Percentiles rank a stretch among this genome's conserved stretches.
Evolutionary conservation across 2,329 filamentous ascomycete genomes (phyloP).

Genomic region (Microdochium paspali): DNA sequence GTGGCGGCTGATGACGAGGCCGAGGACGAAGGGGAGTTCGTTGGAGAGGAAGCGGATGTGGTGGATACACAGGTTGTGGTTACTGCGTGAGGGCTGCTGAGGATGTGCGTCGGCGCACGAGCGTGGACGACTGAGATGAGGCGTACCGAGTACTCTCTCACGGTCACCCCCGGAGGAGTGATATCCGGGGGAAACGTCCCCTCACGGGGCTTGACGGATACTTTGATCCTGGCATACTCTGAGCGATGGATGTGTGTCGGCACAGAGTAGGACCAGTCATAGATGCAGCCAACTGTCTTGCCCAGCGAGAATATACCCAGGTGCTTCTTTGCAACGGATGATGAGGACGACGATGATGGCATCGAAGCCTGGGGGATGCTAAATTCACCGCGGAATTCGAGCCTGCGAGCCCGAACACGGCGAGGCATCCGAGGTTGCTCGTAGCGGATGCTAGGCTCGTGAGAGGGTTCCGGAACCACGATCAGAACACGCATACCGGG

Average conservation of each 20-base stretch:
- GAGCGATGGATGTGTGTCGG: background rate
- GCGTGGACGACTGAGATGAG: background rate
- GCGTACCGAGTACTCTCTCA: background rate
- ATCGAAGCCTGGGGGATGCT: background rate
- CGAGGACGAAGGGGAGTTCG: too few species aligned
- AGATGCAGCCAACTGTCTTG: background rate
- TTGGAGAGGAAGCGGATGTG: background rate
- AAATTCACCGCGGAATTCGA: background rate
- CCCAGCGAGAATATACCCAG: background rate
- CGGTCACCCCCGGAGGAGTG: background rate
- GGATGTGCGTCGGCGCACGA: background rate
- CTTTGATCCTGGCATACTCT: background rate
- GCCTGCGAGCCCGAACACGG: background rate
- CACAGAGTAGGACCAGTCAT: background rate
- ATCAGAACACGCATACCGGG: background rate
- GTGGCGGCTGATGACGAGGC: too few species aligned
- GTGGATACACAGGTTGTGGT: background rate
- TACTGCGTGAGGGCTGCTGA: background rate
- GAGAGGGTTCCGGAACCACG: background rate
- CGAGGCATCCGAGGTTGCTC: background rate
- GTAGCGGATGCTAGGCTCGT: background rate
- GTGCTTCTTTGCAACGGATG: background rate
- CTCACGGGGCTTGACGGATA: background rate
- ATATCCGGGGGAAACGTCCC: background rate
- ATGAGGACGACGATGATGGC: background rate